These are phyloP conservation scores for Mortierella sp. DNA, from an alignment of 371 early-diverging fungal genomes.

Conservation along the genomic window DNA sequence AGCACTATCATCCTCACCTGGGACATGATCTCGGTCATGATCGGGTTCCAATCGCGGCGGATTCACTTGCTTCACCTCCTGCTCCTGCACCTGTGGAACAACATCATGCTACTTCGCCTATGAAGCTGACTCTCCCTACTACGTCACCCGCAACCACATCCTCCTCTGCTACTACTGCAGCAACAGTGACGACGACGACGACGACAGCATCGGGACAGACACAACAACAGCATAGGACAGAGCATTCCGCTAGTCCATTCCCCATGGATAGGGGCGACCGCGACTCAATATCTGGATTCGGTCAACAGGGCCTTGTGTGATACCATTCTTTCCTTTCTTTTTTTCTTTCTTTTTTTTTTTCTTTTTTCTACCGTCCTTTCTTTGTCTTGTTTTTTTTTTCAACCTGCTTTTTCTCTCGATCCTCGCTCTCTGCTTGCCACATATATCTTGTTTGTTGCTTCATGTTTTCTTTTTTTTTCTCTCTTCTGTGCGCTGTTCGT, in stretches of 20 bases:
- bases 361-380: not conserved
- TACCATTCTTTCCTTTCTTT: not conserved
- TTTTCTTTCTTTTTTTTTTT: not conserved
- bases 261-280: conserved; percentile 41
- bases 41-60: conserved; percentile 25
- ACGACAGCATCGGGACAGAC: not conserved
- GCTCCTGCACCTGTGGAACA: not conserved
- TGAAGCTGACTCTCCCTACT: conserved; percentile 2
- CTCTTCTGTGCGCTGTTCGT: not conserved
- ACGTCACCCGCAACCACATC: not conserved
- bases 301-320: conserved; percentile 43
- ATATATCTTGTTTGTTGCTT: not conserved
- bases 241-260: conserved; percentile 30
- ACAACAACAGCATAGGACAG: not conserved
- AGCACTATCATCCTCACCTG: conserved; percentile 44
- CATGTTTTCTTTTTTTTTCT: not conserved
- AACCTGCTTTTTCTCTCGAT: not conserved
- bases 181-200: not conserved
- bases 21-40: conserved; percentile 53
- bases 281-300: conserved; percentile 43
- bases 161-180: not conserved
- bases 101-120: not conserved
- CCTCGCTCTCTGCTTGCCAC: not conserved
- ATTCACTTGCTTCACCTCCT: not conserved
- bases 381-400: not conserved